Evolutionary conservation across 2,329 filamentous ascomycete genomes (phyloP).

Genomic region (Metarhizium sp.): DNA sequence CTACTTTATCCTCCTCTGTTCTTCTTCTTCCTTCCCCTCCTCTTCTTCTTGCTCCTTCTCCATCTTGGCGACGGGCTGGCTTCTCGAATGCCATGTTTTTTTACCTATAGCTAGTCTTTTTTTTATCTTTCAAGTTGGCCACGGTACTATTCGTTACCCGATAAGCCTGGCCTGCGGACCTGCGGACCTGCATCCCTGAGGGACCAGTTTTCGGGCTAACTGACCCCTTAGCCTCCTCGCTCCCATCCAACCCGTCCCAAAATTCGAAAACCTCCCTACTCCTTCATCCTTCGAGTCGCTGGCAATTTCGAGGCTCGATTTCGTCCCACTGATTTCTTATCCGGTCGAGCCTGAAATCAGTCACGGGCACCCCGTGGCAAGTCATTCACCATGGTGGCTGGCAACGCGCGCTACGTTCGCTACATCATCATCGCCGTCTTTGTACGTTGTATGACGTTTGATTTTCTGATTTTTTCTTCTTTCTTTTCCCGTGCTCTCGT

Average conservation of each 20-base stretch:
- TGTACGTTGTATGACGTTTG: slow-evolving; percentile 43
- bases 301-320: neutral
- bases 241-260: neutral
- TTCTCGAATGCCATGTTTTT: neutral
- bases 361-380: neutral
- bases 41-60: neutral
- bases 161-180: neutral
- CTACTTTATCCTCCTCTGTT: neutral
- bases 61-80: neutral
- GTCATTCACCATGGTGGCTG: slow-evolving; percentile 47
- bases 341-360: neutral
- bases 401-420: slow-evolving; percentile 65
- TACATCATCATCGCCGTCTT: slow-evolving; percentile 76
- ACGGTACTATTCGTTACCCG: neutral
- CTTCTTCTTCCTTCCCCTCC: neutral
- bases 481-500: neutral
- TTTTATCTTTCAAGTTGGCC: neutral
- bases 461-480: neutral
- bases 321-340: neutral
- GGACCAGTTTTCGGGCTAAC: neutral
- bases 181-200: neutral
- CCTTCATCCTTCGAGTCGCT: neutral
- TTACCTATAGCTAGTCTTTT: neutral
- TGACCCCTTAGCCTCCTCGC: neutral
- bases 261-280: neutral